Conservation (phyloP, 1,139 yeast species). For the Schizosaccharomyces versatilis region DNA sequence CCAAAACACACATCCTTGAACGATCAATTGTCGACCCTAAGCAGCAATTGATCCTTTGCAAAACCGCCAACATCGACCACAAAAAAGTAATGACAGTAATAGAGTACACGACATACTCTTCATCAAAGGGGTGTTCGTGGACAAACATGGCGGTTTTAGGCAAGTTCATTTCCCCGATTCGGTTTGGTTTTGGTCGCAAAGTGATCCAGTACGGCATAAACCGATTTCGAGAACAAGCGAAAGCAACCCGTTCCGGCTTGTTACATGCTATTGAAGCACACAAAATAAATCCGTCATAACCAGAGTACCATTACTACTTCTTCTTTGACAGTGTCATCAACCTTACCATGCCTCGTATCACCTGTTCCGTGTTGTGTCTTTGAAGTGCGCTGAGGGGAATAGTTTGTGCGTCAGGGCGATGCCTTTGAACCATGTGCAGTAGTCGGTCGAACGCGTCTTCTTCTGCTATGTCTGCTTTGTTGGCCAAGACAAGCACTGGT, state of each 20-base stretch:
- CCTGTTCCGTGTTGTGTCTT: background rate
- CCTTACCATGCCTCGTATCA: background rate
- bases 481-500: slow-evolving; percentile 5
- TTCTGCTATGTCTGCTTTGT: slow-evolving; percentile 8
- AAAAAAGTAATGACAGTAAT: slow-evolving; percentile 56
- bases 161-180: background rate
- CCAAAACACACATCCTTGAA: slow-evolving; percentile 63
- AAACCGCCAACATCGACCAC: slow-evolving; percentile 71
- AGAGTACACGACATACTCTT: slow-evolving; percentile 38
- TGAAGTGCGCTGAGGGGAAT: background rate
- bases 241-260: background rate
- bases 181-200: background rate
- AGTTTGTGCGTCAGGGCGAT: no score
- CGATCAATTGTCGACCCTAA: slow-evolving; percentile 54
- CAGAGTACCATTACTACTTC: background rate
- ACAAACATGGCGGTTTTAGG: background rate
- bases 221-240: background rate
- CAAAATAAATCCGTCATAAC: background rate
- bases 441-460: background rate
- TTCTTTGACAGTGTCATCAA: background rate
- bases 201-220: background rate
- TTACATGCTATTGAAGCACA: background rate
- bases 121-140: background rate
- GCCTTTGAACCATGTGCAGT: background rate
- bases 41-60: slow-evolving; percentile 34